Evolutionary conservation across 106 monocot species (phyloP).

Genomic region (Narthecium ossifragum): DNA sequence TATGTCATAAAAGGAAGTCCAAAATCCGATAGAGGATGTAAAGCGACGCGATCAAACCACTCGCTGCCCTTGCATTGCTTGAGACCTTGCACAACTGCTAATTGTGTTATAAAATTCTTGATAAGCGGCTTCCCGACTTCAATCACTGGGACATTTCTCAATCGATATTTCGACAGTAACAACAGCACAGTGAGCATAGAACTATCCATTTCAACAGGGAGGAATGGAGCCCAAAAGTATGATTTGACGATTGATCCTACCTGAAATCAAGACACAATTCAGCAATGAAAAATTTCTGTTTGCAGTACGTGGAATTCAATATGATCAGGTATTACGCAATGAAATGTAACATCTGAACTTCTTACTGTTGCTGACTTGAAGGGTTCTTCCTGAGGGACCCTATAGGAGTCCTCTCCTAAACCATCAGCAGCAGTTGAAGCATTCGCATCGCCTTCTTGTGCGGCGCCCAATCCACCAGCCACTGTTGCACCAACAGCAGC

Average conservation of each 20-base stretch:
- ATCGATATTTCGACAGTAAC: constrained; percentile 87
- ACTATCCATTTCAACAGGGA: constrained; percentile 66
- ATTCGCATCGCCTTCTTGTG: constrained; percentile 48
- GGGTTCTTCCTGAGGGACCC: constrained; percentile 65
- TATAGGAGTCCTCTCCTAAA: constrained; percentile 70
- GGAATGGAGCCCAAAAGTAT: constrained; percentile 74
- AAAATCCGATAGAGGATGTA: constrained; percentile 58
- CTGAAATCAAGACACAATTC: constrained; percentile 31
- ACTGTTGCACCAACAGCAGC: constrained; percentile 67
- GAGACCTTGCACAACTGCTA: constrained; percentile 77
- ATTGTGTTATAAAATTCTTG: constrained; percentile 89
- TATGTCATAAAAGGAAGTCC: constrained; percentile 91
- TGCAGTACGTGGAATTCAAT: no score
- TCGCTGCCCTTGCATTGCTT: constrained; percentile 72
- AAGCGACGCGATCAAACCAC: constrained; percentile 88
- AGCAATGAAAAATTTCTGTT: no score
- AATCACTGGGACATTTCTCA: constrained; percentile 88
- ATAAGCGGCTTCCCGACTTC: constrained; percentile 49
- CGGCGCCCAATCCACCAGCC: constrained; percentile 59
- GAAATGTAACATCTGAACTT: constrained; percentile 3
- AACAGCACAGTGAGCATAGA: constrained; percentile 89
- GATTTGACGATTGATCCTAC: constrained; percentile 60
- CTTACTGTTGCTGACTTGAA: constrained; percentile 80
- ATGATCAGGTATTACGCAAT: neutral
- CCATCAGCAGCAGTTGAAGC: constrained; percentile 47